Conservation (phyloP, 179 eudicot species). For the Amaranthus tricolor region DNA sequence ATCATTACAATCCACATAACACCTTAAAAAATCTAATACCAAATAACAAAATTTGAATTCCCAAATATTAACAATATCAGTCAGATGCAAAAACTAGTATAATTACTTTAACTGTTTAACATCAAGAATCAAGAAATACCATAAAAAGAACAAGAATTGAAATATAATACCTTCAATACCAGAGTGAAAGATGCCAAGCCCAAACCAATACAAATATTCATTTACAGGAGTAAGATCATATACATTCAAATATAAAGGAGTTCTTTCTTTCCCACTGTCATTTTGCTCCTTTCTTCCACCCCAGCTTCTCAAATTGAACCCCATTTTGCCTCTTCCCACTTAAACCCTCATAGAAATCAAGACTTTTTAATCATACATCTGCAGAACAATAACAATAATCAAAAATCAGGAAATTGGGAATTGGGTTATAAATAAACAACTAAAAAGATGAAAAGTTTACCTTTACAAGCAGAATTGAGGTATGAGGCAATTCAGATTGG, state of each 20-base stretch:
- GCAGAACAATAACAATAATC: neutral
- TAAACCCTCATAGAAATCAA: neutral
- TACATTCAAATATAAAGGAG: constrained; percentile 64
- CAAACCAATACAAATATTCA: constrained; percentile 73
- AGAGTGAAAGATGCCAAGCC: constrained; percentile 76
- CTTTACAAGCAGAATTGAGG: neutral
- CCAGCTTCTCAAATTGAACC: constrained; percentile 48
- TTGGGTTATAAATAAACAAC: neutral
- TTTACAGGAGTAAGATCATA: constrained; percentile 84
- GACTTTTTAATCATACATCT: constrained; percentile 12
- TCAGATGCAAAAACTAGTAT: neutral
- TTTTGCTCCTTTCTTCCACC: constrained; percentile 39
- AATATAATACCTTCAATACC: constrained; percentile 67
- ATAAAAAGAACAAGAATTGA: neutral
- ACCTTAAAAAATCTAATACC: too few species aligned
- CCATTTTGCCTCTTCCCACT: constrained; percentile 37
- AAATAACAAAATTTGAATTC: neutral
- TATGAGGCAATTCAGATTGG: neutral
- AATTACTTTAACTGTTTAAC: neutral
- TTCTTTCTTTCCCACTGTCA: constrained; percentile 40
- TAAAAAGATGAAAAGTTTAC: neutral
- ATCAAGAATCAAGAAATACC: neutral
- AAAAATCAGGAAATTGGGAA: neutral
- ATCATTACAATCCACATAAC: too few species aligned
- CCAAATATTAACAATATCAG: neutral